Evolutionary conservation across 805 yeast genomes (phyloP).

Genomic region (Teunomyces aglyptinius): DNA sequence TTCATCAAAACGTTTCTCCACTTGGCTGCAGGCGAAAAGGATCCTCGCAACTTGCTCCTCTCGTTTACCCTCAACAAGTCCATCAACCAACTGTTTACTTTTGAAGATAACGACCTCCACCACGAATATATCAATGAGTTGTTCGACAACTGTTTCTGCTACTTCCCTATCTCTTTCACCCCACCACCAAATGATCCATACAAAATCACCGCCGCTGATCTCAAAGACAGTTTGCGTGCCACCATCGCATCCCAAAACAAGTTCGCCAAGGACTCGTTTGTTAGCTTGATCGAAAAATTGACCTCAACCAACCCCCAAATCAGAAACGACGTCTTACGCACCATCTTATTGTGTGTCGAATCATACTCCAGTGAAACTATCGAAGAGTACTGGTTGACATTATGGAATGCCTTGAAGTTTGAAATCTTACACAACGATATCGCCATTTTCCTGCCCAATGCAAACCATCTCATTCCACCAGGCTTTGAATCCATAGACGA

Average conservation of each 20-base stretch:
- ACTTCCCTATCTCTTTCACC: constrained; percentile 92
- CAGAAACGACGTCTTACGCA: constrained; percentile 68
- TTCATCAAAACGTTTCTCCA: constrained; percentile 60
- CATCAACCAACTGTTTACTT: constrained; percentile 42
- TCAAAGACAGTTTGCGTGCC: constrained; percentile 58
- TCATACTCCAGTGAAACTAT: constrained; percentile 50
- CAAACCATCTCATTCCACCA: constrained; percentile 24
- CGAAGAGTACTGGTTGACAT: constrained; percentile 60
- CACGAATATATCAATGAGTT: constrained; percentile 56
- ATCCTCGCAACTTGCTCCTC: constrained; percentile 78
- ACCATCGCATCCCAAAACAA: constrained; percentile 61
- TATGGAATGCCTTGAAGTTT: constrained; percentile 88
- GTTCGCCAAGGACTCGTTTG: constrained; percentile 72
- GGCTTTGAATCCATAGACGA: constrained; percentile 28
- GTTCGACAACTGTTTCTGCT: constrained; percentile 89
- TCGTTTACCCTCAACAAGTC: constrained; percentile 58
- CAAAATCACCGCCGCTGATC: constrained; percentile 69
- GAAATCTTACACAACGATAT: constrained; percentile 80
- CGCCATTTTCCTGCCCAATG: constrained; percentile 27
- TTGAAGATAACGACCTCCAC: constrained; percentile 31
- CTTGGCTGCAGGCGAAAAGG: constrained; percentile 85
- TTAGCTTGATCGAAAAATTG: constrained; percentile 75
- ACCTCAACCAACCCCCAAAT: constrained; percentile 72
- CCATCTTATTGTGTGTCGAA: constrained; percentile 57
- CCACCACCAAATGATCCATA: constrained; percentile 92